These are phyloP conservation scores for Penicillium olsonii DNA, from an alignment of 2,329 filamentous ascomycete species.

Conservation along the genomic window DNA sequence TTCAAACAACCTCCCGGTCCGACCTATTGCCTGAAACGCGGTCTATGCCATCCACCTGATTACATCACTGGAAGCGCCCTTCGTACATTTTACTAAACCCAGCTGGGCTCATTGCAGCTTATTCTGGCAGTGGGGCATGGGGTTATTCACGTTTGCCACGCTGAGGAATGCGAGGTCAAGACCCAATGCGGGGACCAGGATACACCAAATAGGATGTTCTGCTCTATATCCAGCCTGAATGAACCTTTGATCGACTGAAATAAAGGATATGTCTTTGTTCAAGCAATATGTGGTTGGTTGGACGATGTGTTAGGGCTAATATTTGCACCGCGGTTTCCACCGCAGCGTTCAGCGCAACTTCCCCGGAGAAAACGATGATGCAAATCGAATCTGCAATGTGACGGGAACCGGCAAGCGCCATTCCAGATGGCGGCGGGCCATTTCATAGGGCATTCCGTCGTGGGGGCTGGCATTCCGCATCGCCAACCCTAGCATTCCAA, in stretches of 20 bases:
- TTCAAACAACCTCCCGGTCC: constrained; percentile 1
- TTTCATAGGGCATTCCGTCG: constrained; percentile 20
- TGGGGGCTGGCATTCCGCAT: constrained; percentile 22
- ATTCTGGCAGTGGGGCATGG: constrained; percentile 1
- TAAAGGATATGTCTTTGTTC: neutral
- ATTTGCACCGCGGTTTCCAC: constrained; percentile 8
- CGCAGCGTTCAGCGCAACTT: constrained; percentile 2
- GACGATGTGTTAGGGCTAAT: neutral
- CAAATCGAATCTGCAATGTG: neutral
- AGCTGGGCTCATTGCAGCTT: constrained; percentile 4
- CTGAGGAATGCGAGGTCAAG: constrained; percentile 15
- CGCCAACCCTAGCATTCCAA: constrained; percentile 21
- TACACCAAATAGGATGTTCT: neutral
- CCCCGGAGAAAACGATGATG: neutral
- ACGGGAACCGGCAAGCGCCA: constrained; percentile 8
- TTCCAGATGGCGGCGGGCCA: constrained; percentile 21
- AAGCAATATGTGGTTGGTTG: neutral
- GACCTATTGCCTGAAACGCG: too few relatives aligned
- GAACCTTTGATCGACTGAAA: neutral
- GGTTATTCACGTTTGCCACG: constrained; percentile 13
- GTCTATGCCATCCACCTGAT: constrained; percentile 1
- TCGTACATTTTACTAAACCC: constrained; percentile 12
- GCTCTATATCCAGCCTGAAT: neutral
- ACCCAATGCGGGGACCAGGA: neutral
- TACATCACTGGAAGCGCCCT: neutral